Conservation (phyloP, 2,329 filamentous ascomycete species). For the Fusarium sp. region DNA sequence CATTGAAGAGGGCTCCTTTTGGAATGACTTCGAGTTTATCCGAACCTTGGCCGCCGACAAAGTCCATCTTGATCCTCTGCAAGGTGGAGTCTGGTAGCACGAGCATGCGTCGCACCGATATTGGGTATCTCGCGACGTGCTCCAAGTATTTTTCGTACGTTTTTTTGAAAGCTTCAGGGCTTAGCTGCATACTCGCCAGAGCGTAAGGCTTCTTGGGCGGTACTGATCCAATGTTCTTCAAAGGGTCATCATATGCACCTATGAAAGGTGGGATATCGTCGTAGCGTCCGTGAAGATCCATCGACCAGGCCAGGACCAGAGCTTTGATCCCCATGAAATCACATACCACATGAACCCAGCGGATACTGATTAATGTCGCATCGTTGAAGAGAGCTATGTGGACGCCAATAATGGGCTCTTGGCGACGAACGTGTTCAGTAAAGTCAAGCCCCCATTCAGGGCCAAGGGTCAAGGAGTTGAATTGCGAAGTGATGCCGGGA, state of each 20-base stretch:
- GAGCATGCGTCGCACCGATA: constrained; percentile 1
- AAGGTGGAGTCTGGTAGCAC: neutral
- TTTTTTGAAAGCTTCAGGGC: neutral
- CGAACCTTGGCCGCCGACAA: neutral
- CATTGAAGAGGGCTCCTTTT: constrained; percentile 3
- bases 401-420: neutral
- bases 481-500: neutral
- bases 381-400: constrained; percentile 2
- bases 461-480: neutral
- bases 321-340: constrained; percentile 15
- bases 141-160: constrained; percentile 2
- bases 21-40: neutral
- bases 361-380: neutral
- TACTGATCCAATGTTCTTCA: neutral
- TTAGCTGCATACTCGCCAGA: neutral
- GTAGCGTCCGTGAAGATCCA: neutral
- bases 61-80: constrained; percentile 1
- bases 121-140: neutral
- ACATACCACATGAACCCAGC: constrained; percentile 1
- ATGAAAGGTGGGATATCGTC: constrained; percentile 3
- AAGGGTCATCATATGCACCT: constrained; percentile 3
- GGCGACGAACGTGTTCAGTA: neutral
- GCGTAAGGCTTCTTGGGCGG: neutral
- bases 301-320: constrained; percentile 3
- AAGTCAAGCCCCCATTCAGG: constrained; percentile 3